These are phyloP conservation scores for Cordyceps pruinosa DNA, from an alignment of 2,329 filamentous ascomycete genomes.

Conservation along the genomic window DNA sequence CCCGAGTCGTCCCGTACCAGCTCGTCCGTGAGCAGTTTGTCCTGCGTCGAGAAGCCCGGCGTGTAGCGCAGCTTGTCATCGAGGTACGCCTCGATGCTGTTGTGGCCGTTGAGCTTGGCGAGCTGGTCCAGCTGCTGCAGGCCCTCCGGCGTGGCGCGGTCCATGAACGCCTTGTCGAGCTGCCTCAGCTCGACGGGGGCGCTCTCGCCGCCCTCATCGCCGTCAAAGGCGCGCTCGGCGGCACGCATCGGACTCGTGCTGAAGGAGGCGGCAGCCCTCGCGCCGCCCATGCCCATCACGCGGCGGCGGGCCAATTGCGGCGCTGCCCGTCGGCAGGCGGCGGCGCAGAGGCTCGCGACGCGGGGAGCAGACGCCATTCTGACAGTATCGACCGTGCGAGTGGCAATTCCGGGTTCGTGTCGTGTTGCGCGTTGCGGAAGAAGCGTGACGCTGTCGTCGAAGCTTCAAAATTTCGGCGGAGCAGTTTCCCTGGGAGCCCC, in stretches of 20 bases:
- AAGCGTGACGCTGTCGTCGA: constrained; percentile 15
- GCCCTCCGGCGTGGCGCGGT: constrained; percentile 25
- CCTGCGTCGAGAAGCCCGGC: constrained; percentile 25
- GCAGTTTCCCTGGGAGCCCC: constrained; percentile 12
- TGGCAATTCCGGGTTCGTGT: constrained; percentile 14
- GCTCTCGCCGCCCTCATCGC: constrained; percentile 19
- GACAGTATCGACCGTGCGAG: constrained; percentile 10
- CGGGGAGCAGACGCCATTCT: constrained; percentile 34
- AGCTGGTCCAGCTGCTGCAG: constrained; percentile 29
- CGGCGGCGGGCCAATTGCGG: constrained; percentile 1
- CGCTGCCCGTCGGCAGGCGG: constrained; percentile 27
- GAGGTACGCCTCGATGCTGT: constrained; percentile 28
- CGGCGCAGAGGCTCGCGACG: constrained; percentile 30
- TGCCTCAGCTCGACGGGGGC: constrained; percentile 23
- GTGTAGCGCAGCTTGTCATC: constrained; percentile 22
- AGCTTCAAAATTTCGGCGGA: constrained; percentile 28
- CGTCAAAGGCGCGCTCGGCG: constrained; percentile 16
- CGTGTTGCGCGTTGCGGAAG: constrained; percentile 16
- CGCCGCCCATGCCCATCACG: neutral
- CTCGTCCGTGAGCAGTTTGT: constrained; percentile 26
- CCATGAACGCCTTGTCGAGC: constrained; percentile 24
- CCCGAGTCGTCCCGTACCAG: constrained; percentile 25
- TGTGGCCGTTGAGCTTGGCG: constrained; percentile 28
- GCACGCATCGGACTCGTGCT: constrained; percentile 19
- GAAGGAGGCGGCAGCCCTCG: constrained; percentile 18